phyloP scores from a whole-genome alignment of 2,329 filamentous ascomycete species.

The Westerdykella aurantiaca region DNA sequence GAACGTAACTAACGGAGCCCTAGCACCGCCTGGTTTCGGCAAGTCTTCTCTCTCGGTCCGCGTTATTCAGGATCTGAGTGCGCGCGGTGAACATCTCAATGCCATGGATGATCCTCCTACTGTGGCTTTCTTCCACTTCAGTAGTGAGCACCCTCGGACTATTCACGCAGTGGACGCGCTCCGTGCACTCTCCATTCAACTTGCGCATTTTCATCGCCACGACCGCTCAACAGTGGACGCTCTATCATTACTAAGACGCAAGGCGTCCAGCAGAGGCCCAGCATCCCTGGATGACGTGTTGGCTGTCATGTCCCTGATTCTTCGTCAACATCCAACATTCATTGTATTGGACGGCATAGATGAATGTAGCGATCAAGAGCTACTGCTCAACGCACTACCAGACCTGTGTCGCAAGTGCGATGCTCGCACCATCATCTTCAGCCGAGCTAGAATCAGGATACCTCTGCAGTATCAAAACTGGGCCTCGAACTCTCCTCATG shows the following conservation, averaged over 20 bases:
- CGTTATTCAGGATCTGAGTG: conserved; percentile 19
- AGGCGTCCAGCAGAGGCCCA: conserved; percentile 16
- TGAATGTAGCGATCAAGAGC: conserved; percentile 17
- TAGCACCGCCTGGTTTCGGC: conserved; percentile 26
- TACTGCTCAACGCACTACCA: conserved; percentile 16
- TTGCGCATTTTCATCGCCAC: conserved; percentile 21
- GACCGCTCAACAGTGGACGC: conserved; percentile 22
- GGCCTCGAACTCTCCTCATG: conserved; percentile 22
- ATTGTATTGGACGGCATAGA: conserved; percentile 28
- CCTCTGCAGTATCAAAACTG: conserved; percentile 25
- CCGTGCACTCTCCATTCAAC: conserved; percentile 18
- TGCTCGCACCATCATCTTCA: conserved; percentile 20
- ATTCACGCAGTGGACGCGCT: conserved; percentile 19
- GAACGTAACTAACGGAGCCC: not conserved
- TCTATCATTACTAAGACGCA: conserved; percentile 22
- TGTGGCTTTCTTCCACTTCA: conserved; percentile 23
- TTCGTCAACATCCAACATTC: conserved; percentile 28
- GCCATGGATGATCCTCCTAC: conserved; percentile 19
- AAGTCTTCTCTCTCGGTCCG: conserved; percentile 23
- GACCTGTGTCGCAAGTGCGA: conserved; percentile 22
- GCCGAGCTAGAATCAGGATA: conserved; percentile 20
- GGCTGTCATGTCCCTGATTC: conserved; percentile 18
- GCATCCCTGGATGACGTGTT: conserved; percentile 25
- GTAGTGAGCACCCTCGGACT: conserved; percentile 10
- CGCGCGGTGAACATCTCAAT: conserved; percentile 17